Evolutionary conservation across 495 filamentous ascomycete species (phyloP), one percentile per base, ranked within the genome.

Genomic region (Cairneyella variabilis): DNA sequence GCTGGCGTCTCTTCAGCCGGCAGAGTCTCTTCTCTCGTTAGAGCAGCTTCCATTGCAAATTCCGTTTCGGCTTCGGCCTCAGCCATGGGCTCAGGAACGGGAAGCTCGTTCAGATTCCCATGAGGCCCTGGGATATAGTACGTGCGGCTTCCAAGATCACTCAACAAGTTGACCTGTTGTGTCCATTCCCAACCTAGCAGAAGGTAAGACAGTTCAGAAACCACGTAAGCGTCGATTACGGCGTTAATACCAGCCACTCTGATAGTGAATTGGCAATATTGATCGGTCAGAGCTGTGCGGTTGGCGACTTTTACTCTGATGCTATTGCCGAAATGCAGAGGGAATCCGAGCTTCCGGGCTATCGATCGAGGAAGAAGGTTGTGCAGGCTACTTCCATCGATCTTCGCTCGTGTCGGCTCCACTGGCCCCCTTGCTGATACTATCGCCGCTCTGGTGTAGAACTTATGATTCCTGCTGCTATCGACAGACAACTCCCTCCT

Each of bases 161-260:
- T 51, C 34, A 51, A 52, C 38, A 57, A 51, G 38, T 48, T 51
- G 27, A 57, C 38, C 28, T 51, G 25, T 57, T 51, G 38, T 8
- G 25, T 57, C 54, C 38, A 57, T 51, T 51, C 46, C 38, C 47
- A 34, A 51, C 54, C 47, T 36, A 57, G 54, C 38, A 57, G 37
- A 57, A 57, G 46, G 36, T 16, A 57, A 57, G 54, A 37, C 12
- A 57, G 46, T 51, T 57, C 47, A 23, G 48, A 51, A 57, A 51
- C 54, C 47, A 57, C 46, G 38, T 30, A 57, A 23, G 46, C 22
- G 25, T 57, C 27, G 40, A 57, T 57, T 51, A 23, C 30, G 2
- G 39, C n/a, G 1, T 57, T 23, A 51, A 57, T 37, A 37, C 40
- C n/a, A 57, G 54, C 54, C 38, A 57, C 46, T 51, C 26, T 10